A percentile compares a stretch with the other conserved stretches of the same genome.
Evolutionary conservation across 768 basidiomycete genomes (phyloP).

Genomic region (Pholiota molesta): DNA sequence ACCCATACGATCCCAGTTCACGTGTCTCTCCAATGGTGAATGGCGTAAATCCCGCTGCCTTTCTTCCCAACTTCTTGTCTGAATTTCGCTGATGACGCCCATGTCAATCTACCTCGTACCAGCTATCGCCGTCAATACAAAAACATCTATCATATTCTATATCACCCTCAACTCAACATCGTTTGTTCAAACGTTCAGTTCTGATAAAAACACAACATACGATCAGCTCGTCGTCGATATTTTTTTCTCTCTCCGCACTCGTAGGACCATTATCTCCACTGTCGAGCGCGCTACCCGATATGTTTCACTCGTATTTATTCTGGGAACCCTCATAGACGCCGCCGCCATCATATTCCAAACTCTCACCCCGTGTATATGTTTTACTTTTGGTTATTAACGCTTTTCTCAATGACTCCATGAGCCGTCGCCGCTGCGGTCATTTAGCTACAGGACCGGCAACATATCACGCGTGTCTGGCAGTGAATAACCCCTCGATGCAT

Average conservation of each 20-base stretch:
- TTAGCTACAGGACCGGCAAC: neutral
- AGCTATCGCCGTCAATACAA: neutral
- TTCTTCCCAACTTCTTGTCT: neutral
- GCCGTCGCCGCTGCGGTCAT: neutral
- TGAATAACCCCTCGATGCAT: too few relatives aligned
- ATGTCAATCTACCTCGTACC: constrained; percentile 1
- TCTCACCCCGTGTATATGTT: neutral
- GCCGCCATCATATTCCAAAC: neutral
- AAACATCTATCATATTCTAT: neutral
- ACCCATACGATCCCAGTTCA: neutral
- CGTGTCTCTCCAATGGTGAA: neutral
- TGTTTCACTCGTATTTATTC: neutral
- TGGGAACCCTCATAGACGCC: neutral
- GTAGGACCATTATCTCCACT: neutral
- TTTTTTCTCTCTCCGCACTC: neutral
- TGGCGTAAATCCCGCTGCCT: neutral
- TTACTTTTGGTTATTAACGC: neutral
- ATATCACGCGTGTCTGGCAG: neutral
- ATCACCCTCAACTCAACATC: neutral
- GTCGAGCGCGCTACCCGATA: neutral
- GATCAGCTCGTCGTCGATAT: neutral
- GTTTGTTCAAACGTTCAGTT: neutral
- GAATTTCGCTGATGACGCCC: neutral
- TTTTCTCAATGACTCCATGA: neutral
- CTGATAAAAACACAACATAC: neutral